Evolutionary conservation across 2,329 filamentous ascomycete species (phyloP).

Genomic region (Neonectria sp.): DNA sequence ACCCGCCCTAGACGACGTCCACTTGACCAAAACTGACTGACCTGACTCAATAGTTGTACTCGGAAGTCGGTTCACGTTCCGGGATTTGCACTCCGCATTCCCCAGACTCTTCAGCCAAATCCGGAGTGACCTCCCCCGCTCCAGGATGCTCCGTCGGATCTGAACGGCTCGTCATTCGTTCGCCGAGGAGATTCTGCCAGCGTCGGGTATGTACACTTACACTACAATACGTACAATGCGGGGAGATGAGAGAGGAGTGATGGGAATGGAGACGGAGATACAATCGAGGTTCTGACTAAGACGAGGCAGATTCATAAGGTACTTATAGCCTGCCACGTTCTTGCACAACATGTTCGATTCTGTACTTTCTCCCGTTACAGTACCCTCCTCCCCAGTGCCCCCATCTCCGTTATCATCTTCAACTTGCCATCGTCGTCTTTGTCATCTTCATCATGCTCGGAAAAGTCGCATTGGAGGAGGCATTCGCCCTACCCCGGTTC

Average conservation of each 20-base stretch:
- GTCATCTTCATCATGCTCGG: constrained; percentile 63
- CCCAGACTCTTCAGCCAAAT: not conserved
- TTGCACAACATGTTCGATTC: not conserved
- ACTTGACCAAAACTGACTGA: not conserved
- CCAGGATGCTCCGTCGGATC: not conserved
- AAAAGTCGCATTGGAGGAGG: constrained; percentile 75
- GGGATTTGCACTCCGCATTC: not conserved
- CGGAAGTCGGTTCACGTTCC: too few relatives aligned
- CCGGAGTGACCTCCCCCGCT: not conserved
- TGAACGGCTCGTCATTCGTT: not conserved
- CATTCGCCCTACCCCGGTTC: constrained; percentile 72
- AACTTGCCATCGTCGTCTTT: not conserved
- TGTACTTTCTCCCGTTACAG: too few relatives aligned
- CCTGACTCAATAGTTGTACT: too few relatives aligned
- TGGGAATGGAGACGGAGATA: not conserved
- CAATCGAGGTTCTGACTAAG: not conserved
- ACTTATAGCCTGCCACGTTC: not conserved
- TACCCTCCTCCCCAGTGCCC: too few relatives aligned
- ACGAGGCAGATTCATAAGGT: not conserved
- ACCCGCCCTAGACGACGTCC: not conserved
- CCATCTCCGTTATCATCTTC: too few relatives aligned
- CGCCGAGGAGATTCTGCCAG: not conserved
- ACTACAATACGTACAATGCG: too few relatives aligned
- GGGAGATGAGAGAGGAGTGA: not conserved
- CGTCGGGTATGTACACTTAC: not conserved